Percentiles rank a stretch among this genome's conserved stretches.
These are phyloP conservation scores for Trichoderma polysporum DNA, from an alignment of 2,329 filamentous ascomycete genomes.

Conservation along the genomic window DNA sequence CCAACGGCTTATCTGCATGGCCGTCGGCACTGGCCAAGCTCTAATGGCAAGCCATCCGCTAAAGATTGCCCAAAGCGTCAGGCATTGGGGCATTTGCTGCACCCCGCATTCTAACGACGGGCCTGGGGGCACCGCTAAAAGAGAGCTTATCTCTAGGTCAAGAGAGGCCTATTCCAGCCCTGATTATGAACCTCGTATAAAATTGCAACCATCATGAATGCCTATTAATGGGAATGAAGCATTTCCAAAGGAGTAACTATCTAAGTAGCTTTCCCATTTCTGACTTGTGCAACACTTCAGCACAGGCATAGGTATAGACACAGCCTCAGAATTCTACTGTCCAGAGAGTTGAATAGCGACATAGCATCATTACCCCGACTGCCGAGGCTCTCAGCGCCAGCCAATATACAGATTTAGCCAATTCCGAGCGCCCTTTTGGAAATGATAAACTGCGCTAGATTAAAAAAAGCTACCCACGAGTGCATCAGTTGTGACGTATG, in stretches of 20 bases:
- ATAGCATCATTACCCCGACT: neutral
- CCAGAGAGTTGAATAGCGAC: neutral
- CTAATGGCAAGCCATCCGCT: neutral
- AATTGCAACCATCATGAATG: too few relatives aligned
- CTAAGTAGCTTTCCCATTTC: neutral
- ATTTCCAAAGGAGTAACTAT: too few relatives aligned
- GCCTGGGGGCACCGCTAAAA: neutral
- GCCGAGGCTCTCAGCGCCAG: neutral
- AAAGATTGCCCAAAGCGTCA: neutral
- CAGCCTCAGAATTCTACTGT: neutral
- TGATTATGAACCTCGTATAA: neutral
- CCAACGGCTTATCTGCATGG: neutral
- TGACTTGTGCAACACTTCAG: neutral
- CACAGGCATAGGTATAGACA: neutral
- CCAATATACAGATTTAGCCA: neutral
- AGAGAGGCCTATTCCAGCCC: neutral
- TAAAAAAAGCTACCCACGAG: neutral
- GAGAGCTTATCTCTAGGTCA: neutral
- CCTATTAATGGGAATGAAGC: neutral
- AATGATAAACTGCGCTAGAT: neutral
- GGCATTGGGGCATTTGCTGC: neutral
- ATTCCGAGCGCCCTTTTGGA: neutral
- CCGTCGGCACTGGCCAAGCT: neutral
- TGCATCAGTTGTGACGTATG: neutral
- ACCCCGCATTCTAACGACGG: conserved; percentile 1